Evolutionary conservation across 2,329 filamentous ascomycete genomes (phyloP).

Genomic region (Colletotrichum salicis): DNA sequence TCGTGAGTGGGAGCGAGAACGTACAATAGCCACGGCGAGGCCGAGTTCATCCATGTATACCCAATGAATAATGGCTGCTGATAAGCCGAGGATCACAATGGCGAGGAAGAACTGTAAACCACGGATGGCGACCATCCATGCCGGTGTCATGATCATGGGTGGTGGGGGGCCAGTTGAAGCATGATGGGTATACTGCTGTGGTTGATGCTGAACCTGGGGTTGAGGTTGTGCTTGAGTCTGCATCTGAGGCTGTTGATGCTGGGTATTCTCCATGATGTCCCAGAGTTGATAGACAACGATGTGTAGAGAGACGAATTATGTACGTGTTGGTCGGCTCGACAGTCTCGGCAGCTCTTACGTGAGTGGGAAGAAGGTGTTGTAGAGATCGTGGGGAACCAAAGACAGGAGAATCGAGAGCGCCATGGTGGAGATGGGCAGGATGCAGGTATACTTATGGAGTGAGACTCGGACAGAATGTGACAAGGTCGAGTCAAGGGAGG

Average conservation of each 20-base stretch:
- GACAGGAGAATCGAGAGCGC: background rate
- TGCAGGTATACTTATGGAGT: constrained; percentile 16
- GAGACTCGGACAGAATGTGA: constrained; percentile 2
- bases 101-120: constrained; percentile 54
- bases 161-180: background rate
- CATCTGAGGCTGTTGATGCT: constrained; percentile 1
- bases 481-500: constrained; percentile 22
- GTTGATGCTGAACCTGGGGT: background rate
- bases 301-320: background rate
- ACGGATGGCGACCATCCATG: constrained; percentile 55
- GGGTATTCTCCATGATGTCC: constrained; percentile 9
- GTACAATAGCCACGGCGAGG: constrained; percentile 54
- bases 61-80: constrained; percentile 53
- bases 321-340: background rate
- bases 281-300: background rate
- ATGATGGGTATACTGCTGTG: background rate
- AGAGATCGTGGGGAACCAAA: background rate
- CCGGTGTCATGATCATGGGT: constrained; percentile 51
- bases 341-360: background rate
- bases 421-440: background rate
- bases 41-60: constrained; percentile 52
- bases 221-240: constrained; percentile 6
- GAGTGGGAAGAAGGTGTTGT: background rate
- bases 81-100: constrained; percentile 55
- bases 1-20: constrained; percentile 32